Percentiles rank a stretch among this genome's conserved stretches.
These are phyloP conservation scores for Tremellales sp. DNA, from an alignment of 1,284 basidiomycete species.

Conservation along the genomic window DNA sequence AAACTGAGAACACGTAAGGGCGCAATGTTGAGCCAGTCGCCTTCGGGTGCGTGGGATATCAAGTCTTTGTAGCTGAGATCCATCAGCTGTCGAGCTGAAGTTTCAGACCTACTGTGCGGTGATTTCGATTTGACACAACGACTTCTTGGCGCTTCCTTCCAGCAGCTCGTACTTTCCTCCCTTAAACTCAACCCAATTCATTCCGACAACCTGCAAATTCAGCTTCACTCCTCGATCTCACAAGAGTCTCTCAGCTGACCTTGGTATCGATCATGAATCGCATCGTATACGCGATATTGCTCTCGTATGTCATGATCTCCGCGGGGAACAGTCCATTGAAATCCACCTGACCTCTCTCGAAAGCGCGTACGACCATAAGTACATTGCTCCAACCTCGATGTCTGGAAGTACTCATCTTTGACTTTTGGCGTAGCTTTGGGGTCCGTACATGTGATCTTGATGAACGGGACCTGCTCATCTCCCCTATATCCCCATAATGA, in stretches of 20 bases:
- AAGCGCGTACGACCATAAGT: slow-evolving; percentile 59
- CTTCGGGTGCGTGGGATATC: slow-evolving; percentile 83
- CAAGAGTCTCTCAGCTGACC: slow-evolving; percentile 50
- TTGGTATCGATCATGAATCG: slow-evolving; percentile 96
- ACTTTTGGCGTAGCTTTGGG: slow-evolving; percentile 76
- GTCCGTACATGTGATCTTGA: slow-evolving; percentile 72
- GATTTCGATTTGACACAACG: slow-evolving; percentile 82
- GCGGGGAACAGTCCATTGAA: slow-evolving; percentile 67
- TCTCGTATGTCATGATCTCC: slow-evolving; percentile 72
- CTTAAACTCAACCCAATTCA: slow-evolving; percentile 94
- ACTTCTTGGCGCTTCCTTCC: slow-evolving; percentile 58
- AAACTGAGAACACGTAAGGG: slow-evolving; percentile 89
- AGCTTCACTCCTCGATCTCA: neutral
- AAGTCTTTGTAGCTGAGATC: slow-evolving; percentile 67
- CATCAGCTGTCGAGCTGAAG: neutral
- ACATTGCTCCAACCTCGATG: neutral
- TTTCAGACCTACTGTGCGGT: slow-evolving; percentile 60
- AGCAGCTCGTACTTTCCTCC: slow-evolving; percentile 70
- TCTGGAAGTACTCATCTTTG: slow-evolving; percentile 67
- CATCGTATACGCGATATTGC: slow-evolving; percentile 80
- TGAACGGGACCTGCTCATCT: slow-evolving; percentile 70
- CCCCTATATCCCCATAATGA: slow-evolving; percentile 83
- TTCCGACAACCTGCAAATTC: slow-evolving; percentile 77
- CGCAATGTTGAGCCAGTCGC: slow-evolving; percentile 81
- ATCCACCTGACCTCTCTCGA: slow-evolving; percentile 75